Evolutionary conservation across 106 monocot species (phyloP).

Genomic region (Dioscorea dumetorum): DNA sequence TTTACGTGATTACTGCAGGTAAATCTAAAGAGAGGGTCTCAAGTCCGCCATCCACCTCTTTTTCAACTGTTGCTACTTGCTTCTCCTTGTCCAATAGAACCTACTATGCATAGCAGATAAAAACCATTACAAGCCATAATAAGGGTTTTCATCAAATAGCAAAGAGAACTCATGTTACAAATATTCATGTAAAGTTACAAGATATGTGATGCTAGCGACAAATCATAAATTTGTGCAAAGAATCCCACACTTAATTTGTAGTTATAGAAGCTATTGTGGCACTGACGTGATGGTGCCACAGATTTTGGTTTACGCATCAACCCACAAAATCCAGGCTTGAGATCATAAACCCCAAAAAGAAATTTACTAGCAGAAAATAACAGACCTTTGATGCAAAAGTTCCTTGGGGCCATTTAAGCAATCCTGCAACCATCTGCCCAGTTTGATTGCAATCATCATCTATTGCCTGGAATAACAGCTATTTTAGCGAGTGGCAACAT

Average conservation of each 20-base stretch:
- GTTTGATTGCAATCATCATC: slow-evolving; percentile 99
- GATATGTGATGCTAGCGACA: no score
- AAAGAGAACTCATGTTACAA: no score
- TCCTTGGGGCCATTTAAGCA: slow-evolving; percentile 95
- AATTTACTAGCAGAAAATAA: background rate
- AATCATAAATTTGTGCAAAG: no score
- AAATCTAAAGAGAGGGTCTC: slow-evolving; percentile 76
- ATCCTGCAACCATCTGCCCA: slow-evolving; percentile 94
- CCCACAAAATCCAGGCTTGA: background rate
- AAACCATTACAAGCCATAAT: background rate
- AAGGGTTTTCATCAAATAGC: no score
- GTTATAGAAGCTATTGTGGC: no score
- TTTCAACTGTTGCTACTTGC: slow-evolving; percentile 75
- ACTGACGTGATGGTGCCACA: no score
- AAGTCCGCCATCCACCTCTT: slow-evolving; percentile 94
- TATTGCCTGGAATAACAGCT: slow-evolving; percentile 56
- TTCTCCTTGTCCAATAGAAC: slow-evolving; percentile 85
- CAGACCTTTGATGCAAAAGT: slow-evolving; percentile 98
- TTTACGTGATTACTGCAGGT: slow-evolving; percentile 97
- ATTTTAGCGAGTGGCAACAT: no score
- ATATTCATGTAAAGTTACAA: no score
- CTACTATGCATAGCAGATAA: slow-evolving; percentile 22
- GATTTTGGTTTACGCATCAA: no score
- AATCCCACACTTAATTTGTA: no score
- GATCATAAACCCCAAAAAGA: background rate